A percentile compares a stretch with the other conserved stretches of the same genome.
These are phyloP conservation scores for Starmerella sirachaensis DNA, from an alignment of 805 yeast genomes.

Conservation along the genomic window DNA sequence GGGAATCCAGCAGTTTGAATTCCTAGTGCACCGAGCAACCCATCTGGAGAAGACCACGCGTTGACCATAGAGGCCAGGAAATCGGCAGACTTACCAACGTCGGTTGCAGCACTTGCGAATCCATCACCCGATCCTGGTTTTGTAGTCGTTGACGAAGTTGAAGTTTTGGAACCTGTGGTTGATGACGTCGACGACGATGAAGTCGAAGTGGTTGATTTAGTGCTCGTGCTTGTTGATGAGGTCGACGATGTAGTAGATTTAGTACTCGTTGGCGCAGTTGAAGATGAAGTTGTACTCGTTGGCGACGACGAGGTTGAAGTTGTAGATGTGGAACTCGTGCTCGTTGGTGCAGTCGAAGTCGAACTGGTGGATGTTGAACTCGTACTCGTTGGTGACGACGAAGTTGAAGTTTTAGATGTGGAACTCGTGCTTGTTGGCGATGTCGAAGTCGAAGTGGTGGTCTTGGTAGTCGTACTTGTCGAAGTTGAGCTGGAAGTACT, in stretches of 20 bases:
- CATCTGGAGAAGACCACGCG: not conserved
- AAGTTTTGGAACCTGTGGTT: too few relatives aligned
- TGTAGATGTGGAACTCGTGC: not conserved
- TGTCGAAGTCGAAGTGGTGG: constrained; percentile 1
- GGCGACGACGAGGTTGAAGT: not conserved
- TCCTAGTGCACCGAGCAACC: constrained; percentile 22
- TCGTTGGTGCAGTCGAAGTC: not conserved
- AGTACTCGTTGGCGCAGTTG: not conserved
- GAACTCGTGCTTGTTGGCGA: not conserved
- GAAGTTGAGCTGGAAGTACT: not conserved
- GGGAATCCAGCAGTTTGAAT: constrained; percentile 22
- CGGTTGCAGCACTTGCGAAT: constrained; percentile 1
- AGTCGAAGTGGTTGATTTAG: too few relatives aligned
- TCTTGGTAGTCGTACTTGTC: not conserved
- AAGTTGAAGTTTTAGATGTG: not conserved
- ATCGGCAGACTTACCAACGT: constrained; percentile 8
- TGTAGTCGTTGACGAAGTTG: too few relatives aligned
- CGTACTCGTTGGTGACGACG: not conserved
- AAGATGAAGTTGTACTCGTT: not conserved
- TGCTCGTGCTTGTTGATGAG: not conserved
- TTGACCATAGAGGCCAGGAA: constrained; percentile 14
- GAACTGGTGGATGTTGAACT: not conserved
- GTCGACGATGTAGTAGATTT: not conserved
- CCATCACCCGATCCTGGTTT: too few relatives aligned
- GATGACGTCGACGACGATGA: too few relatives aligned